Evolutionary conservation across 345 rosid genomes (phyloP).

Genomic region (Schrenkiella parvula): DNA sequence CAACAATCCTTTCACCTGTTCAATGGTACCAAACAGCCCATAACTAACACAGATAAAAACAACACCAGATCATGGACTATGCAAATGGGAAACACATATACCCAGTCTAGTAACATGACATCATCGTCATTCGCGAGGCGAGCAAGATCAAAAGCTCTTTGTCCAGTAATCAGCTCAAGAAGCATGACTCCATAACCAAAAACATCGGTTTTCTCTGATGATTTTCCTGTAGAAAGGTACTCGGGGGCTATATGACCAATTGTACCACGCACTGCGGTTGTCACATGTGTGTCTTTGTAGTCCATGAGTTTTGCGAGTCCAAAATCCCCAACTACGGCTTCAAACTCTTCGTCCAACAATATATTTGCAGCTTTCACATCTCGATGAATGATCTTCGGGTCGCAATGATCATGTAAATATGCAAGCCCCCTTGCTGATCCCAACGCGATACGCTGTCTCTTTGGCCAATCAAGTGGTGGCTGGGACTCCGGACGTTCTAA

Average conservation of each 20-base stretch:
- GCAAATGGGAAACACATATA: slow-evolving; percentile 19
- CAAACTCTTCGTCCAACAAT: slow-evolving; percentile 82
- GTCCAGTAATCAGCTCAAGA: slow-evolving; percentile 91
- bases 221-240: slow-evolving; percentile 95
- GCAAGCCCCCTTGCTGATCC: slow-evolving; percentile 93
- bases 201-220: slow-evolving; percentile 96
- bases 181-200: slow-evolving; percentile 95
- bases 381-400: slow-evolving; percentile 95
- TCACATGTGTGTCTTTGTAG: slow-evolving; percentile 95
- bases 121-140: slow-evolving; percentile 94
- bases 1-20: slow-evolving; percentile 91
- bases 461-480: slow-evolving; percentile 84
- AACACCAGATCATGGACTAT: slow-evolving; percentile 1
- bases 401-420: slow-evolving; percentile 95
- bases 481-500: slow-evolving; percentile 36
- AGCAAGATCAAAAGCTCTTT: slow-evolving; percentile 87
- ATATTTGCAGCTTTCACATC: slow-evolving; percentile 99
- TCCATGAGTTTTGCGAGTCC: slow-evolving; percentile 95
- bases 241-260: slow-evolving; percentile 99
- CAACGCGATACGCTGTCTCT: slow-evolving; percentile 84
- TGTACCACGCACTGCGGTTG: slow-evolving; percentile 95
- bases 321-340: slow-evolving; percentile 97
- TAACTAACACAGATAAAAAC: neutral
- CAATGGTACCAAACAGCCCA: neutral
- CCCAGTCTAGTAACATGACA: slow-evolving; percentile 97